Evolutionary conservation across 108 stramenopile species (phyloP).

Genomic region (Nitzschia palea): DNA sequence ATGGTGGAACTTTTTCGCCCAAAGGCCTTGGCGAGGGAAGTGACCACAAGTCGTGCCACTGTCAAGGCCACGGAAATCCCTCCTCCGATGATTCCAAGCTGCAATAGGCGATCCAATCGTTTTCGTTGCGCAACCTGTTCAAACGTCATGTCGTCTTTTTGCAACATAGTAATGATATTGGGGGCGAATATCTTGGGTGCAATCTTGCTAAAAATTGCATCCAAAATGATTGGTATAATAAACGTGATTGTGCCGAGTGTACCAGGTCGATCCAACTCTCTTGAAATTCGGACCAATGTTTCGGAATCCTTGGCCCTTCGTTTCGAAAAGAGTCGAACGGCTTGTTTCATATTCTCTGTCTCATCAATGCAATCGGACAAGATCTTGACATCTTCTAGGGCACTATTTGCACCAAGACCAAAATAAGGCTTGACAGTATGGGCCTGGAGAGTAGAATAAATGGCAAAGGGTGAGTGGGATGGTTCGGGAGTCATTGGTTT

Average conservation of each 20-base stretch:
- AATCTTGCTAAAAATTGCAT: constrained; percentile 73
- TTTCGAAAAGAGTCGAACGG: constrained; percentile 62
- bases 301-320: constrained; percentile 71
- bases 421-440: constrained; percentile 94
- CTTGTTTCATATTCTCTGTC: constrained; percentile 33
- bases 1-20: constrained; percentile 40
- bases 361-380: constrained; percentile 41
- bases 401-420: constrained; percentile 93
- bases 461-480: not conserved
- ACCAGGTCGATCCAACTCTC: constrained; percentile 81
- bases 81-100: constrained; percentile 38
- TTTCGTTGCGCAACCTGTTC: constrained; percentile 47
- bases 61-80: constrained; percentile 4
- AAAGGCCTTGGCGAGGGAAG: constrained; percentile 30
- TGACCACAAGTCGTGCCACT: not conserved
- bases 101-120: constrained; percentile 56
- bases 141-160: constrained; percentile 64
- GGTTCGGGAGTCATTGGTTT: not conserved
- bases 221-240: constrained; percentile 85
- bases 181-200: constrained; percentile 76
- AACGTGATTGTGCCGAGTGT: constrained; percentile 79
- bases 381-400: constrained; percentile 84
- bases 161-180: constrained; percentile 87
- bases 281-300: constrained; percentile 77
- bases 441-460: not conserved